A percentile compares a stretch with the other conserved stretches of the same genome.
phyloP scores from a whole-genome alignment of 1,284 basidiomycete genomes.

The Cryptococcus sp. region DNA sequence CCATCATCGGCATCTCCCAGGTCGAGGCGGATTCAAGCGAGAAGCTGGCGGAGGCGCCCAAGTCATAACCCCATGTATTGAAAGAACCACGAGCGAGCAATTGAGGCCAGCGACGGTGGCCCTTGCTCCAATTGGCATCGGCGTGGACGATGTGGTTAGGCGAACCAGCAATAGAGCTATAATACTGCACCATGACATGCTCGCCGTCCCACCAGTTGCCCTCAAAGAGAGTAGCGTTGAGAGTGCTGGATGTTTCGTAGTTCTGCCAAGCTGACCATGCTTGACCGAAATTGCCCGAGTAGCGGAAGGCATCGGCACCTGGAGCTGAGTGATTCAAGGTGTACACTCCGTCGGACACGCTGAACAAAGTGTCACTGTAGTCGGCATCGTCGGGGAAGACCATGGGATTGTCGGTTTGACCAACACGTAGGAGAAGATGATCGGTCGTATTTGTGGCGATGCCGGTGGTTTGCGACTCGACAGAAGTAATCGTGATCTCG shows the following conservation, averaged over 20 bases:
- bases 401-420: slow-evolving; percentile 69
- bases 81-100: slow-evolving; percentile 80
- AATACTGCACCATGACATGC: slow-evolving; percentile 87
- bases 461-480: slow-evolving; percentile 51
- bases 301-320: slow-evolving; percentile 84
- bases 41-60: slow-evolving; percentile 71
- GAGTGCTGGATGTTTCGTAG: slow-evolving; percentile 71
- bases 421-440: slow-evolving; percentile 77
- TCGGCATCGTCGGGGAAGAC: slow-evolving; percentile 73
- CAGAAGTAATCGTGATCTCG: slow-evolving; percentile 62
- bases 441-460: slow-evolving; percentile 57
- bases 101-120: slow-evolving; percentile 75
- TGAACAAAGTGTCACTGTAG: slow-evolving; percentile 65
- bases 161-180: slow-evolving; percentile 66
- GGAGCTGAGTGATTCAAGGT: slow-evolving; percentile 75
- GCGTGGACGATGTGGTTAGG: slow-evolving; percentile 71
- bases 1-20: slow-evolving; percentile 64
- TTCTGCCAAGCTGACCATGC: slow-evolving; percentile 75
- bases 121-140: slow-evolving; percentile 63
- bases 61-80: slow-evolving; percentile 87
- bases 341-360: slow-evolving; percentile 63
- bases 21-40: slow-evolving; percentile 61
- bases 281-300: slow-evolving; percentile 80
- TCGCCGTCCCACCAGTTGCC: slow-evolving; percentile 72
- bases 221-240: slow-evolving; percentile 63